Evolutionary conservation across 2,329 filamentous ascomycete genomes (phyloP), one percentile per base, ranked within the genome.

Genomic region (Pseudopithomyces chartarum): DNA sequence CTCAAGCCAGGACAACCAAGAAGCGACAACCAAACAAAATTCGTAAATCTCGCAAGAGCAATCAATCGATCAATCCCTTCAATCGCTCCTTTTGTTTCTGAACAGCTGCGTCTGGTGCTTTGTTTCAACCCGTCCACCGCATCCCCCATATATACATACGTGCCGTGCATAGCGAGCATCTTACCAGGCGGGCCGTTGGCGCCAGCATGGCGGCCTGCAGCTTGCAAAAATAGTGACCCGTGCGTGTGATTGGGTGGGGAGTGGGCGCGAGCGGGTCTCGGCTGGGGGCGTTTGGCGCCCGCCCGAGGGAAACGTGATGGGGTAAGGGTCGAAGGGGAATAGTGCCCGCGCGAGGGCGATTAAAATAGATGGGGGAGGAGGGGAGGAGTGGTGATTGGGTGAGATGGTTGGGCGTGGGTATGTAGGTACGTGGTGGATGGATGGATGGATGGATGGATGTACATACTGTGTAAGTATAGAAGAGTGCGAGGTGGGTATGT

Each of bases 281-380:
- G 26, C 26, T 29, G 33, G 19, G 34, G 7, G 15, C 32, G 3
- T 3, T 22, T 50, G 23, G 34, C 23, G 47, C 32, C n/a, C 23
- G 47, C 46, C 22, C 38, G 38, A n/a, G 22, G 10, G 34, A 17
- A 34, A 40, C 33, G 34, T 42, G 47, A 33, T 42, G 38, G 17
- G 6, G 13, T 20, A 10, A 20, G 39, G 36, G n/a, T 34, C 23
- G 5, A 20, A 42, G 26, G 7, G 48, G 48, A 12, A 42, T 51
- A 22, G 48, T 22, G 2, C 26, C 48, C 48, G 38, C 17, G 23
- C 23, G 8, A 34, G 15, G 26, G 48, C 15, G 22, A 22, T 51
- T 42, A 51, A 51, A 51, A 51, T 51, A 51, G 48, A 51, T 51
- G 38, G 26, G 33, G 20, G 29, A 23, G 38, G 38, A 20, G 23